These are phyloP conservation scores for Termitomyces sp. DNA, from an alignment of 768 basidiomycete genomes.

Conservation along the genomic window DNA sequence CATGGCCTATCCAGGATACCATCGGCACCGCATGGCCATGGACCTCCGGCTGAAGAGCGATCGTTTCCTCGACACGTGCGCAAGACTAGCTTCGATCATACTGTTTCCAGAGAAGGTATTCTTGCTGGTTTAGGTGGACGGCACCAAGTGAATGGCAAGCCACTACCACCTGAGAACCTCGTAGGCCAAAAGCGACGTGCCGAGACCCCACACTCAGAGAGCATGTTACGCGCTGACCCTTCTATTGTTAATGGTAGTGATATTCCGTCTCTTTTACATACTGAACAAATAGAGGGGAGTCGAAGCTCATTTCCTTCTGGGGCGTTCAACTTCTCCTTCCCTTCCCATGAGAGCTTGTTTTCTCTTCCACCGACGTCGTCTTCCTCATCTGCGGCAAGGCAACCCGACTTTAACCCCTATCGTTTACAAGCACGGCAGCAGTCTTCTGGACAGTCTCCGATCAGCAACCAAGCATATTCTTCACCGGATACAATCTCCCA, in stretches of 20 bases:
- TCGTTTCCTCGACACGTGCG: constrained; percentile 81
- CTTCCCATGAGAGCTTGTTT: constrained; percentile 60
- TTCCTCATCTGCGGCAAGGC: constrained; percentile 15
- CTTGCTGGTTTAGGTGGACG: constrained; percentile 55
- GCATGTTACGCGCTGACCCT: constrained; percentile 74
- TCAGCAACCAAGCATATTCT: constrained; percentile 17
- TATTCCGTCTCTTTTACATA: constrained; percentile 11
- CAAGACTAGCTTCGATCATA: constrained; percentile 95
- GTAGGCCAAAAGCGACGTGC: constrained; percentile 76
- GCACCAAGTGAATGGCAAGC: constrained; percentile 79
- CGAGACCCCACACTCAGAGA: constrained; percentile 75
- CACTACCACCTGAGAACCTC: constrained; percentile 56
- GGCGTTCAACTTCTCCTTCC: constrained; percentile 69
- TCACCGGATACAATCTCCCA: constrained; percentile 20
- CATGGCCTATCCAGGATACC: constrained; percentile 47
- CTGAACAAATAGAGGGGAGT: constrained; percentile 28
- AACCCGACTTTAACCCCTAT: constrained; percentile 10
- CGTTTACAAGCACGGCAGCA: constrained; percentile 9
- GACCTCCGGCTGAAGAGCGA: constrained; percentile 32
- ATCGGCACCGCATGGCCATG: constrained; percentile 31
- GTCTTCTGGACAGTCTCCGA: constrained; percentile 17
- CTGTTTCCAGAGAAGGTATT: constrained; percentile 65
- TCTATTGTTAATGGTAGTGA: constrained; percentile 41
- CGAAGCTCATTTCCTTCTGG: constrained; percentile 58
- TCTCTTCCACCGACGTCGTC: constrained; percentile 34